Percentiles rank a stretch among this genome's conserved stretches.
Evolutionary conservation across 2,329 filamentous ascomycete genomes (phyloP).

Genomic region (Nemania abortiva): DNA sequence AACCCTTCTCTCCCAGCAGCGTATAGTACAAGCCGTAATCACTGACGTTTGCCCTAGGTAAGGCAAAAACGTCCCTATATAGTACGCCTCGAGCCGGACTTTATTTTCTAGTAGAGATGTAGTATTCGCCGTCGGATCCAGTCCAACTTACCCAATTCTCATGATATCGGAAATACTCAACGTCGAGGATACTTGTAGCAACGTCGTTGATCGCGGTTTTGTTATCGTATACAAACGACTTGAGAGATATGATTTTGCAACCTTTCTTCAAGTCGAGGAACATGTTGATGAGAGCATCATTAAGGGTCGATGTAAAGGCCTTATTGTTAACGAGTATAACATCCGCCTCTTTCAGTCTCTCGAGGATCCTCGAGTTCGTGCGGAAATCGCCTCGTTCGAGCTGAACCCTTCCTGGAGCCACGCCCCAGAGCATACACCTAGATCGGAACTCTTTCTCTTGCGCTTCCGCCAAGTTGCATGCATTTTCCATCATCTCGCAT

Average conservation of each 20-base stretch:
- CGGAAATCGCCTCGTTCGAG: conserved; percentile 89
- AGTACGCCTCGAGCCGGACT: conserved; percentile 4
- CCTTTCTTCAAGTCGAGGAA: conserved; percentile 94
- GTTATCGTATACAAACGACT: conserved; percentile 86
- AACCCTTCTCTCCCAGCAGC: conserved; percentile 29
- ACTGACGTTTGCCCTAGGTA: conserved; percentile 32
- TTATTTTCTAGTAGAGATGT: conserved; percentile 83
- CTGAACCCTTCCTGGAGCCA: conserved; percentile 81
- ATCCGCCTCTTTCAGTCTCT: conserved; percentile 84
- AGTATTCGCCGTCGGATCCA: conserved; percentile 84
- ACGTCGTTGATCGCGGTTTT: conserved; percentile 84
- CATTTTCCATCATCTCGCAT: conserved; percentile 95
- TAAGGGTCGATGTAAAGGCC: conserved; percentile 89
- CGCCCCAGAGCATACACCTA: conserved; percentile 90
- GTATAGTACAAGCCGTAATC: conserved; percentile 25
- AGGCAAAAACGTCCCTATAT: conserved; percentile 16
- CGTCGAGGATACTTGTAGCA: conserved; percentile 80
- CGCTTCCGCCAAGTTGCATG: conserved; percentile 81
- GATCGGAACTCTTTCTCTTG: conserved; percentile 86
- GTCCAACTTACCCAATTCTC: conserved; percentile 93
- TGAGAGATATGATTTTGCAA: conserved; percentile 89
- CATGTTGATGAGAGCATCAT: conserved; percentile 85
- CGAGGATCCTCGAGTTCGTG: conserved; percentile 75
- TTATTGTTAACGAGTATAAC: conserved; percentile 99
- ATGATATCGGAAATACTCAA: conserved; percentile 71